These are phyloP conservation scores for Cetraspora pellucida DNA, from an alignment of 192 early-diverging fungal species.

Conservation along the genomic window DNA sequence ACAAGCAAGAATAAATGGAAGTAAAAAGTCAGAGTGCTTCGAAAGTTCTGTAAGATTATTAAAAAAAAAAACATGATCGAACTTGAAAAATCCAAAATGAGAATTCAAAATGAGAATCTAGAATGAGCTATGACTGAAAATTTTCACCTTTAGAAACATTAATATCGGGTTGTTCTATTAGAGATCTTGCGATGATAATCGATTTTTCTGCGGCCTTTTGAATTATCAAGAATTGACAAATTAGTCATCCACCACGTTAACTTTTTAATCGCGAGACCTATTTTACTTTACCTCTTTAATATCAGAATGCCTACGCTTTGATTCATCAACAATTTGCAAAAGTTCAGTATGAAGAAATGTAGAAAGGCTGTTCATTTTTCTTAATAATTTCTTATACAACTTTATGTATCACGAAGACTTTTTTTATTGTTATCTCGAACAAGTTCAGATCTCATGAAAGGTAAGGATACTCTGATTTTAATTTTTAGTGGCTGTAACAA, in stretches of 20 bases:
- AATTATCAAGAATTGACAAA: background rate
- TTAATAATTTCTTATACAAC: too few species aligned
- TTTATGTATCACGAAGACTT: too few species aligned
- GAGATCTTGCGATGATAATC: conserved; percentile 55
- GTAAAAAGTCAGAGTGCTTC: conserved; percentile 76
- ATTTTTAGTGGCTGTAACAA: too few species aligned
- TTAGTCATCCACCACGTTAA: background rate
- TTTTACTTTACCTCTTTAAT: conserved; percentile 82
- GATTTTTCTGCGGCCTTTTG: conserved; percentile 70
- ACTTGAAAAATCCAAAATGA: background rate
- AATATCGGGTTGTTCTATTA: conserved; percentile 47
- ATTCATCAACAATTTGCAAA: conserved; percentile 80
- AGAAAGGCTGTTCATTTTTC: conserved; percentile 51
- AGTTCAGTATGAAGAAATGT: conserved; percentile 79
- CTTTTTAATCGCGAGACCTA: background rate
- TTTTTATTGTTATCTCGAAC: too few species aligned
- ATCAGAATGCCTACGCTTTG: conserved; percentile 85
- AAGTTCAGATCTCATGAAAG: too few species aligned
- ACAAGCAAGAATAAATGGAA: conserved; percentile 86
- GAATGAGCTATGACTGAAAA: background rate
- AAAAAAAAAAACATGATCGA: background rate
- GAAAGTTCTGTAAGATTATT: conserved; percentile 55
- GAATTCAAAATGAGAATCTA: conserved; percentile 5
- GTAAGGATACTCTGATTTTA: too few species aligned
- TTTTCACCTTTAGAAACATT: conserved; percentile 44